These are phyloP conservation scores for Thelonectria blattea DNA, from an alignment of 2,329 filamentous ascomycete genomes.

Conservation along the genomic window DNA sequence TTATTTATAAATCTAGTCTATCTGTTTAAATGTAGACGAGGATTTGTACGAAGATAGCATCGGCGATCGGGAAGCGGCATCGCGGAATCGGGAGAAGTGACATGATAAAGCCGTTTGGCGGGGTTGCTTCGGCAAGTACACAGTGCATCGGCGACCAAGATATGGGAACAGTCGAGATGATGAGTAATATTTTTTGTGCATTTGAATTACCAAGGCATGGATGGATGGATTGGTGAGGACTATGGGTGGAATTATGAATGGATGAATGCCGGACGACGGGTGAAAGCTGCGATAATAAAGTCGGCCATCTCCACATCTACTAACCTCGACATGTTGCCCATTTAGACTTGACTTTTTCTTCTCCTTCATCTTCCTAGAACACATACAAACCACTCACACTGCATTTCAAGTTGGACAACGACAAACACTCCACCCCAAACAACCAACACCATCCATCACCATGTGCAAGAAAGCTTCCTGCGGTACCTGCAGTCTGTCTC, in stretches of 20 bases:
- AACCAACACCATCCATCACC: background rate
- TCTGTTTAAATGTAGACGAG: background rate
- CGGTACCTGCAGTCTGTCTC: constrained; percentile 15
- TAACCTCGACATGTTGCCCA: background rate
- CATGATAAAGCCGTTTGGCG: background rate
- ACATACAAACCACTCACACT: too few species aligned
- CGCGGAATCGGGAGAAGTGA: background rate
- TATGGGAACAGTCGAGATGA: background rate
- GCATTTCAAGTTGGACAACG: too few species aligned
- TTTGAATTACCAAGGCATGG: too few species aligned
- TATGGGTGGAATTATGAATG: too few species aligned
- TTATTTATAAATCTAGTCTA: background rate
- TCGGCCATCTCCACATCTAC: too few species aligned
- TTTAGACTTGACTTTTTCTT: background rate
- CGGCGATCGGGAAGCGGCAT: background rate
- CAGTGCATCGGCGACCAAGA: constrained; percentile 19
- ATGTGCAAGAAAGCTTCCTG: constrained; percentile 22
- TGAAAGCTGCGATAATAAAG: too few species aligned
- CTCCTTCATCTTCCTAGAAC: background rate
- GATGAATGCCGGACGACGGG: too few species aligned
- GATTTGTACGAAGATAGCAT: constrained; percentile 5
- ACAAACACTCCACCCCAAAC: too few species aligned
- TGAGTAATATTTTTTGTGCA: too few species aligned
- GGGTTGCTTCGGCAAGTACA: background rate
- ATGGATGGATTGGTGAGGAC: too few species aligned